Base-by-base conservation (phyloP, 495 filamentous ascomycete genomes). In the Penicillium canescens region DNA sequence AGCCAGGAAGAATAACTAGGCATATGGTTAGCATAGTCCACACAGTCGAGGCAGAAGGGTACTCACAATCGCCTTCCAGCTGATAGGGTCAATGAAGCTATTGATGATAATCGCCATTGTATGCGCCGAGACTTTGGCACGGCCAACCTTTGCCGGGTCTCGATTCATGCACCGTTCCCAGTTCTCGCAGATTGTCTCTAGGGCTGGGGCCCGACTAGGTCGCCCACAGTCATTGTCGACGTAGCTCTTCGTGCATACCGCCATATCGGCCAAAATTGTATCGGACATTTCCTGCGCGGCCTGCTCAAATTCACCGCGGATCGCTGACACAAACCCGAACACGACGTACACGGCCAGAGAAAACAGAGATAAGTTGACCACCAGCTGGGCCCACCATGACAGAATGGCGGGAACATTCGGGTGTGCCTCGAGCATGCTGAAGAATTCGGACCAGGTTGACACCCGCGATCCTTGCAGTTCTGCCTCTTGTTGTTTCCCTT, bases 121-220 rank as follows among this genome's bases (percentile, higher is more conserved):
- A 36, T 82, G 77, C n/a, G 89, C 89, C 41, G 79, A 83, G 28
- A 92, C 77, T 52, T 78, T 80, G 10, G 87, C 87, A 3, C 85
- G 75, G 8, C 82, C 86, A 20, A 91, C 82, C 49, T 78, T 78
- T 13, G 75, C 66, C 13, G 88, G 82, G 62, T 93, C 86, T 10
- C 77, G 79, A 46, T 88, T 81, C 92, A 97, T 97, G 67, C 94
- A 98, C 4, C 72, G 72, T 50, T 86, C 83, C 94, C 93, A 98
- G 37, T 83, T 79, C 31, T 84, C 78, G 63, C 94, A 98, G 4
- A 84, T 68, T 0, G 60, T 71, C 60, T 90, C 80, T 59, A 98
- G 77, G 0, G 89, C 89, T 0, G 92, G 93, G 1, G 88, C 70
- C 14, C 88, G 77, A 24, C 70, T 74, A 0, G 76, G 72, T 0